phyloP scores from a whole-genome alignment of 495 filamentous ascomycete species.

The Parathielavia appendiculata region DNA sequence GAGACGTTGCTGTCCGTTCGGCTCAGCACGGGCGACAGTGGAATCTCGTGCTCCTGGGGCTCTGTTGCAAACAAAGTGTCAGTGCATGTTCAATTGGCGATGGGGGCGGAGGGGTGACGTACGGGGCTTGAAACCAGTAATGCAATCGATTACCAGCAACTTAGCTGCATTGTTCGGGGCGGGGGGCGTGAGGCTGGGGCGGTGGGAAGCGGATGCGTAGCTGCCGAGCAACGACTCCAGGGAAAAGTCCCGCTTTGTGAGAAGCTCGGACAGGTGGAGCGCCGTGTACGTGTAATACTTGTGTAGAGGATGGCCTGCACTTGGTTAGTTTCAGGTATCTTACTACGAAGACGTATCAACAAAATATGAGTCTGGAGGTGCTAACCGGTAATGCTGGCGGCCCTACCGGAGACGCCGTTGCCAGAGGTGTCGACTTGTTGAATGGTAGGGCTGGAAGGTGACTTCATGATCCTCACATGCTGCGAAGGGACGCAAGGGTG shows the following conservation, averaged over 20 bases:
- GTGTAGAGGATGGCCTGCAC: constrained; percentile 58
- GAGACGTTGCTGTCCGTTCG: constrained; percentile 25
- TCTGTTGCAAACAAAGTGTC: neutral
- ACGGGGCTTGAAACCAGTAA: constrained; percentile 42
- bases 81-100: too few relatives aligned
- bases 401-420: constrained; percentile 36
- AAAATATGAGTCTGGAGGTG: neutral
- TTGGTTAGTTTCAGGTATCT: neutral
- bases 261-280: constrained; percentile 49
- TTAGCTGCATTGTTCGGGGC: constrained; percentile 30
- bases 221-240: constrained; percentile 41
- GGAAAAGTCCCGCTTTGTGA: constrained; percentile 37
- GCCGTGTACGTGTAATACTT: constrained; percentile 54
- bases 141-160: constrained; percentile 52
- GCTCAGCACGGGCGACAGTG: constrained; percentile 33
- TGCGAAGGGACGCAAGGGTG: constrained; percentile 58
- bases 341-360: neutral
- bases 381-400: constrained; percentile 39
- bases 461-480: constrained; percentile 45
- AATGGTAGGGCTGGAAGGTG: constrained; percentile 46
- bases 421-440: constrained; percentile 47
- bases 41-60: constrained; percentile 35
- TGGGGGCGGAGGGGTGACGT: too few relatives aligned
- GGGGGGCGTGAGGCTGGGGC: constrained; percentile 26
- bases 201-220: constrained; percentile 29